These are phyloP conservation scores for Malus hybrid DNA, from an alignment of 331 rosid species.

Conservation along the genomic window DNA sequence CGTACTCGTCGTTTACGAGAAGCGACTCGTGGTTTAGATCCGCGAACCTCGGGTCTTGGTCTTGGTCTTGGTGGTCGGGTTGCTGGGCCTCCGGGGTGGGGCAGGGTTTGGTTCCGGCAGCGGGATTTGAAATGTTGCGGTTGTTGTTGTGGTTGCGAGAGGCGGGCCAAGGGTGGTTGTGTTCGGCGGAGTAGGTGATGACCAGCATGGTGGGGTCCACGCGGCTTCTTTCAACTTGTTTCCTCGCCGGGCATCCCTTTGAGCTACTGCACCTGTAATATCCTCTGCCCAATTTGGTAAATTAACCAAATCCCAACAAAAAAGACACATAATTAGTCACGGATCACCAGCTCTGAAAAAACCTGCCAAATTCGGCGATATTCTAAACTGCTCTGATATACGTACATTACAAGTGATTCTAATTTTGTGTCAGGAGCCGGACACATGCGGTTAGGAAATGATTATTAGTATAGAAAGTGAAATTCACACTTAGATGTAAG, in stretches of 20 bases:
- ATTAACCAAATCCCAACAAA: not conserved
- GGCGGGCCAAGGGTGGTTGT: constrained; percentile 82
- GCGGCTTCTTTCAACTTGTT: constrained; percentile 84
- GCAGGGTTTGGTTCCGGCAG: not conserved
- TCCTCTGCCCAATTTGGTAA: constrained; percentile 46
- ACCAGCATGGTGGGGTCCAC: constrained; percentile 81
- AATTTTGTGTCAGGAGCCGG: not conserved
- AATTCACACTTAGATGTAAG: too few relatives aligned
- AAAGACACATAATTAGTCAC: not conserved
- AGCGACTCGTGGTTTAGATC: constrained; percentile 33
- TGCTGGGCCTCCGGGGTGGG: not conserved
- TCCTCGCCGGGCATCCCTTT: constrained; percentile 92
- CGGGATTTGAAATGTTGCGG: not conserved
- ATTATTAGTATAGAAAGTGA: too few relatives aligned
- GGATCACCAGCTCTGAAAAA: not conserved
- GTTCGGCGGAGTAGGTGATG: constrained; percentile 78
- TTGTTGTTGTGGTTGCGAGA: constrained; percentile 42
- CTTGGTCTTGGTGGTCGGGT: constrained; percentile 1
- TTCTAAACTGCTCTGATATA: not conserved
- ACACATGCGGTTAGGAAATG: not conserved
- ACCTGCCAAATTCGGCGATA: not conserved
- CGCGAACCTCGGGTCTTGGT: constrained; percentile 30
- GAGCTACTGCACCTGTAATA: constrained; percentile 94
- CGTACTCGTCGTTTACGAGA: constrained; percentile 35
- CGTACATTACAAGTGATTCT: not conserved